These are phyloP conservation scores for Pyrenophora tritici-repentis DNA, from an alignment of 2,329 filamentous ascomycete genomes.

Conservation along the genomic window DNA sequence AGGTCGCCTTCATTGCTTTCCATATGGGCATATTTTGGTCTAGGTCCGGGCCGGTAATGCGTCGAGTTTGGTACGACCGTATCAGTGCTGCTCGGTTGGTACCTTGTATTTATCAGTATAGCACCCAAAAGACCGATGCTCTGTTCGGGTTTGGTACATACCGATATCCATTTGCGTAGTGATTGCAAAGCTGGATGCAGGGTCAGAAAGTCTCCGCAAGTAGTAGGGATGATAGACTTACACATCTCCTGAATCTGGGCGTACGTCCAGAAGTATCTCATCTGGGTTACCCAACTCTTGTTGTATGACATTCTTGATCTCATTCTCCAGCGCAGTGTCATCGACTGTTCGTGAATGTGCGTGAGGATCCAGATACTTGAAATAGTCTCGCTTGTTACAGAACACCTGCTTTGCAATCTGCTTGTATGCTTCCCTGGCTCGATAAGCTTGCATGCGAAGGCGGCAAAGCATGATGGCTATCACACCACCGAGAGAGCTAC, in stretches of 20 bases:
- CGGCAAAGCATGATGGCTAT: conserved; percentile 39
- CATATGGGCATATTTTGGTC: conserved; percentile 32
- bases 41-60: conserved; percentile 37
- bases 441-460: conserved; percentile 36
- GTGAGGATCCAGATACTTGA: conserved; percentile 30
- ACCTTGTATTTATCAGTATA: conserved; percentile 3
- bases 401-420: conserved; percentile 32
- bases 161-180: conserved; percentile 37
- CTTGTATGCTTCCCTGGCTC: conserved; percentile 38
- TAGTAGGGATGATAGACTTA: conserved; percentile 16
- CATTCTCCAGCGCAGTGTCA: conserved; percentile 24
- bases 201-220: conserved; percentile 7
- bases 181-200: conserved; percentile 29
- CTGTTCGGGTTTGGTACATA: background rate
- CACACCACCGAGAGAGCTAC: conserved; percentile 35
- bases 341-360: conserved; percentile 11
- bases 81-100: conserved; percentile 37
- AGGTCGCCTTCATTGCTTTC: conserved; percentile 34
- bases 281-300: conserved; percentile 24
- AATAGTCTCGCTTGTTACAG: conserved; percentile 35
- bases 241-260: conserved; percentile 37
- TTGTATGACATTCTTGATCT: conserved; percentile 27
- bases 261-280: conserved; percentile 30
- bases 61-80: conserved; percentile 38
- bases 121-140: background rate